Evolutionary conservation across 169 alveolate genomes (phyloP).

Genomic region (Theileria parva): DNA sequence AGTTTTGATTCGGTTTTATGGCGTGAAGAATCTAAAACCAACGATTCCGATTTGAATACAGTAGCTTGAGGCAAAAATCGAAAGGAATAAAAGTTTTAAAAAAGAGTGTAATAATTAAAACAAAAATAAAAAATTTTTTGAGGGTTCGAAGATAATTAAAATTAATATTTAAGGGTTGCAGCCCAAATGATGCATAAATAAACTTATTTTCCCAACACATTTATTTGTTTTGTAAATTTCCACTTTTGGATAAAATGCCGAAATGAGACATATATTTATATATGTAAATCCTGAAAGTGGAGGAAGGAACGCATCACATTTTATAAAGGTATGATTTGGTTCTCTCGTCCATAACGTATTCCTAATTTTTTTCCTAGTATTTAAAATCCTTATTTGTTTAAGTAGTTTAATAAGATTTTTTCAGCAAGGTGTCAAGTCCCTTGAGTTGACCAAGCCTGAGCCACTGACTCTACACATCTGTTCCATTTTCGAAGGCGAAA

Average conservation of each 20-base stretch:
- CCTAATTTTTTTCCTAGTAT: background rate
- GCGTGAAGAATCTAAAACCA: background rate
- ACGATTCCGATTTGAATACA: background rate
- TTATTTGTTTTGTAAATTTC: background rate
- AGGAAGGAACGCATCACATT: constrained; percentile 79
- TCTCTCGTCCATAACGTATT: background rate
- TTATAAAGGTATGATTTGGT: constrained; percentile 66
- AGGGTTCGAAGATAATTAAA: background rate
- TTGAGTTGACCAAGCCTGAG: constrained; percentile 44
- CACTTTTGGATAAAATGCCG: constrained; percentile 24
- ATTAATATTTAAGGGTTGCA: background rate
- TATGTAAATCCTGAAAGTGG: constrained; percentile 85
- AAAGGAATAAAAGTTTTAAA: background rate
- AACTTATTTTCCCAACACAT: constrained; percentile 8
- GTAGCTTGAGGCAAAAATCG: background rate
- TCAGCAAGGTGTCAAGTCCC: constrained; percentile 42
- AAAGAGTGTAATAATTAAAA: background rate
- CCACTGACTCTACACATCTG: constrained; percentile 50
- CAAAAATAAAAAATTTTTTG: background rate
- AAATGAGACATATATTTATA: constrained; percentile 63
- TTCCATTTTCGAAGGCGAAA: constrained; percentile 77
- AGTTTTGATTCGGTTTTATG: background rate
- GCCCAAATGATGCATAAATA: background rate
- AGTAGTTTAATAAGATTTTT: background rate
- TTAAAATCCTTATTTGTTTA: background rate